Percentiles rank a stretch among this genome's conserved stretches.
Evolutionary conservation across 179 eudicot genomes (phyloP).

Genomic region (Nepenthes alata): DNA sequence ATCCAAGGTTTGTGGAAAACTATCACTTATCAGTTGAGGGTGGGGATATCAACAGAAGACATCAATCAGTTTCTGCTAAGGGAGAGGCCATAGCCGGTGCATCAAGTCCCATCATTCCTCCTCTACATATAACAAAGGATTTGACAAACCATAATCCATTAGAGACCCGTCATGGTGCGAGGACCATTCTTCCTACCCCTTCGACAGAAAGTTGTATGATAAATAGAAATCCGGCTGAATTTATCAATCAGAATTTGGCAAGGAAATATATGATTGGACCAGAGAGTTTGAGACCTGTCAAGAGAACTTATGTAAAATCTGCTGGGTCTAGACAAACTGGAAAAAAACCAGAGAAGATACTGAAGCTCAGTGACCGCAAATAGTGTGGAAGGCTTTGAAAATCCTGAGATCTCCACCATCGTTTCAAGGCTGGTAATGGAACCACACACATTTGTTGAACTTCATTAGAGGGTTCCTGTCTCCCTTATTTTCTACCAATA

Average conservation of each 20-base stretch:
- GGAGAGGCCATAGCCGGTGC: not conserved
- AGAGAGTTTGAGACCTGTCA: constrained; percentile 13
- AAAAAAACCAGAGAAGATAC: constrained; percentile 11
- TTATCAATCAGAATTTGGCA: constrained; percentile 7
- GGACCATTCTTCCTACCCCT: not conserved
- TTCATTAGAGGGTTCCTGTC: no score
- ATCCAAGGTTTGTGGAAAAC: constrained; percentile 13
- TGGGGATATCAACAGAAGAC: no score
- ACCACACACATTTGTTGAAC: no score
- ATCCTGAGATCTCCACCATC: not conserved
- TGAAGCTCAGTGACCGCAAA: constrained; percentile 7
- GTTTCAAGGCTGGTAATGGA: no score
- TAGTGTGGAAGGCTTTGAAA: constrained; percentile 10
- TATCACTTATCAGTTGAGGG: not conserved
- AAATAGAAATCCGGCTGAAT: constrained; percentile 27
- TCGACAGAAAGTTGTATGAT: constrained; percentile 9
- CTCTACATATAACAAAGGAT: no score
- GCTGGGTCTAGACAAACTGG: constrained; percentile 2
- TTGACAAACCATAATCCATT: no score
- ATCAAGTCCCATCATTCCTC: no score
- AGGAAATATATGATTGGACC: constrained; percentile 15
- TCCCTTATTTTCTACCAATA: no score
- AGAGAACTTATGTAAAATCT: constrained; percentile 4
- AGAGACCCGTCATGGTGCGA: no score
- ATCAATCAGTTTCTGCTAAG: no score